Conservation (phyloP, 495 filamentous ascomycete genomes). For the Trichoderma erinaceum region DNA sequence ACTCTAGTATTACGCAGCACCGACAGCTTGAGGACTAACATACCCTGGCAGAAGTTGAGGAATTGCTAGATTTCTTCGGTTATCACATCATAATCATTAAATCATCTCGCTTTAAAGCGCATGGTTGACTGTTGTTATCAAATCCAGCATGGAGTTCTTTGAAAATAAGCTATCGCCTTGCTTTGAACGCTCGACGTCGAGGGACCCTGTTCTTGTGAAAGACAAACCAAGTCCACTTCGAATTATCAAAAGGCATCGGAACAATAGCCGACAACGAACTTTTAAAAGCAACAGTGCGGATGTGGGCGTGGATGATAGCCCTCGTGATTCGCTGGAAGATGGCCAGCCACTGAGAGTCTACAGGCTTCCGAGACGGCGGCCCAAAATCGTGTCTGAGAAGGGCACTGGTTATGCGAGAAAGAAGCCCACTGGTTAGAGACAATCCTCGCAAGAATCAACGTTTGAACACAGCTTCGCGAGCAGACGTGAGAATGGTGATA, state of each 20-base stretch:
- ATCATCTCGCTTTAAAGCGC: neutral
- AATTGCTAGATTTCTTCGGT: neutral
- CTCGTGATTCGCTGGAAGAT: neutral
- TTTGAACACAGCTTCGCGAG: neutral
- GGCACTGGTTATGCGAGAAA: neutral
- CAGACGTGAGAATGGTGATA: neutral
- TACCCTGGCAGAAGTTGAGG: neutral
- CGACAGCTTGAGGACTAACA: neutral
- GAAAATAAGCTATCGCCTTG: neutral
- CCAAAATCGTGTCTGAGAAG: neutral
- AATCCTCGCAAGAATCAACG: neutral
- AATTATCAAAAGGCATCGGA: neutral
- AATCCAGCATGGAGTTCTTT: neutral
- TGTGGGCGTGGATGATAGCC: neutral
- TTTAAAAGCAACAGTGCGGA: neutral
- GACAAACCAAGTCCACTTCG: conserved; percentile 5
- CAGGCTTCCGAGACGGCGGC: neutral
- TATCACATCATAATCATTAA: neutral
- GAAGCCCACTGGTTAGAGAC: neutral
- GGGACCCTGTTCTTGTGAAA: neutral
- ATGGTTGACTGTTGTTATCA: neutral
- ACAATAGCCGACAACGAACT: neutral
- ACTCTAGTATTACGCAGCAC: neutral
- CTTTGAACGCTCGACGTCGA: neutral
- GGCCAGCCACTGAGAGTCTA: neutral